Base-by-base conservation (phyloP, 768 basidiomycete species). In the Myochromella boudieri region DNA sequence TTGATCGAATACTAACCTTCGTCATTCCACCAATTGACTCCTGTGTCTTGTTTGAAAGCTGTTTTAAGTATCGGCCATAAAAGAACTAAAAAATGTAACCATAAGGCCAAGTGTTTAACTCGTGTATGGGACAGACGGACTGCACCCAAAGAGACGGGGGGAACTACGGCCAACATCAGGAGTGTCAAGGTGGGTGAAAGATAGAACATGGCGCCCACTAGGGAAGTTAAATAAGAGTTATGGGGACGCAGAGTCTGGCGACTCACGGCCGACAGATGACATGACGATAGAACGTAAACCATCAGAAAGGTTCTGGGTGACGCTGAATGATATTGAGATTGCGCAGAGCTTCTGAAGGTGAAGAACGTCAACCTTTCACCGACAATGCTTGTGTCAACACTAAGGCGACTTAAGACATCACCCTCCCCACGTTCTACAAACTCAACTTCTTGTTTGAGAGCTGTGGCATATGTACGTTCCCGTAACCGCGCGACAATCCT, bases 21-120 rank as follows among this genome's bases (percentile, higher is more conserved):
- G 93, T 91, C 94, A 95, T 93, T 45, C 95, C 94, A 45, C 95
- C 95, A 42, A 97, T 78, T 1, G 95, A 92, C 59, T 94, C 93
- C 64, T 99, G 95, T 5, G 95, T 95, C 58, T 84, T 73, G 57
- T 91, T 92, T 6, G 91, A 91, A 3, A 99, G 79, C 51, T 84
- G 87, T 62, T 94, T 92, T 44, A 99, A 70, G 67, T 97, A 99
- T 10, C 94, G 83, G 53, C 95, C 95, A 58, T 99, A 99, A 63
- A 93, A 89, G 10, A 97, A 91, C 89, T 95, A 52, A 12, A 0
- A 12, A 33, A 15, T 17, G 8, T 34, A 34, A n/a, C 2, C n/a
- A 21, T 17, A 11, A 38, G 44, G n/a, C 15, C 26, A 18, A 10
- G 22, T 27, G 26, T 6, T 12, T 2, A 4, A 0, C 15, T 27